Percentiles rank a stretch among this genome's conserved stretches.
Conservation (phyloP, 1,139 yeast species). For the Hansenula lynferdii region DNA sequence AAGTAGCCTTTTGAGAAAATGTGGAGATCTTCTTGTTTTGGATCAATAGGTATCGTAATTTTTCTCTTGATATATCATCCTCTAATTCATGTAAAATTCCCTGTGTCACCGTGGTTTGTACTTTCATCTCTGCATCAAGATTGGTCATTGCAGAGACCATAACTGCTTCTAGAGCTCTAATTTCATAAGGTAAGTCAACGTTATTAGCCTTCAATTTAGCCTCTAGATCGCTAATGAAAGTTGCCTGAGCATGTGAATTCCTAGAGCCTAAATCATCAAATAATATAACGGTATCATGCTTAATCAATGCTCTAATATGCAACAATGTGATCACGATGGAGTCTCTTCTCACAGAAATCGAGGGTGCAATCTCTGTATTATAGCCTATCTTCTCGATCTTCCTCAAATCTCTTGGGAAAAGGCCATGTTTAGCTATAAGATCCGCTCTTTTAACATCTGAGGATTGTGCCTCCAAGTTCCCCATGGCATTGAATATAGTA, state of each 20-base stretch:
- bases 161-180: conserved; percentile 85
- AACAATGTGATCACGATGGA: conserved; percentile 62
- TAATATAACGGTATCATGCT: conserved; percentile 57
- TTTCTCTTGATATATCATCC: conserved; percentile 62
- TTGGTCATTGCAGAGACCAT: conserved; percentile 79
- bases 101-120: conserved; percentile 67
- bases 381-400: conserved; percentile 58
- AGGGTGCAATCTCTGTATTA: conserved; percentile 65
- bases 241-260: conserved; percentile 34
- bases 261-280: conserved; percentile 54
- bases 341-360: conserved; percentile 55
- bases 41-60: conserved; percentile 59
- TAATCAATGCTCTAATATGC: conserved; percentile 66
- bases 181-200: conserved; percentile 51
- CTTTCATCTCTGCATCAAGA: conserved; percentile 79
- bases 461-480: conserved; percentile 54
- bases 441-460: conserved; percentile 54
- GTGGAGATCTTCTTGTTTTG: conserved; percentile 62
- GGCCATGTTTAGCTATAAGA: conserved; percentile 38
- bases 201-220: conserved; percentile 32
- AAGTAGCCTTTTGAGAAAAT: conserved; percentile 60
- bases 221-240: conserved; percentile 48
- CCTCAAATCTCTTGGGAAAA: conserved; percentile 71
- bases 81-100: conserved; percentile 60
- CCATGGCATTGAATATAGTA: conserved; percentile 55